Evolutionary conservation across 148 eudicot genomes (phyloP), one percentile per base, ranked within the genome.

Genomic region (Cornus florida): DNA sequence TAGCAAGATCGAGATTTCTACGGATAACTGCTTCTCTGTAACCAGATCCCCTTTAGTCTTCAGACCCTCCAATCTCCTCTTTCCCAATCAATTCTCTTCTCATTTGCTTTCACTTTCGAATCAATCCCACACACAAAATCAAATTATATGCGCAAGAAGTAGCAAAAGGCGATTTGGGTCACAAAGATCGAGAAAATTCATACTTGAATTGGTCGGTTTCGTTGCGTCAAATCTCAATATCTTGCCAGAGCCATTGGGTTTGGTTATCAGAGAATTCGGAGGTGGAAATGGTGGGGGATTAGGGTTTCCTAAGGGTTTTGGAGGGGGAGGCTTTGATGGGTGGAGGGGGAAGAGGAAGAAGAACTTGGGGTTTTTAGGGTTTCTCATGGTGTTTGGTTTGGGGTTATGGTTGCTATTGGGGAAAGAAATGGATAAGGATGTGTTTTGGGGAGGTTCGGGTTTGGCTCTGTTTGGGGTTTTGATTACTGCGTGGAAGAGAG

Each of bases 231-330:
- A 81, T 33, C 85, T 93, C 74, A 86, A 79, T 79, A 67, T 91
- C 57, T 59, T 93, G 19, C 97, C 97, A 17, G 92, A 89, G 80
- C 97, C 97, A 0, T 60, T 88, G 24, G 91, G 88, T 78, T 85
- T 85, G 39, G 43, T 89, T 16, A 71, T 88, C 41, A 84, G 80
- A 41, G 91, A 83, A 69, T 87, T 91, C 10, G 89, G 82, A 33
- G 87, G 84, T 11, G 94, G 94, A n/a, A 81, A 84, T 69, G 93
- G 93, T 67, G 91, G 92, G 24, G 84, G 86, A 53, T 11, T 73
- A 28, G 83, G 95, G 76, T 79, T 82, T 75, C 46, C 74, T 72
- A 79, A 69, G 57, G 85, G 87, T 8, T 84, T 83, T 39, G 91
- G 91, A 10, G 33, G 85, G 53, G 87, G 91, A 31, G 91, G 84